A percentile compares a stretch with the other conserved stretches of the same genome.
Evolutionary conservation across 2,329 filamentous ascomycete genomes (phyloP).

Genomic region (Pseudogymnoascus sp.): DNA sequence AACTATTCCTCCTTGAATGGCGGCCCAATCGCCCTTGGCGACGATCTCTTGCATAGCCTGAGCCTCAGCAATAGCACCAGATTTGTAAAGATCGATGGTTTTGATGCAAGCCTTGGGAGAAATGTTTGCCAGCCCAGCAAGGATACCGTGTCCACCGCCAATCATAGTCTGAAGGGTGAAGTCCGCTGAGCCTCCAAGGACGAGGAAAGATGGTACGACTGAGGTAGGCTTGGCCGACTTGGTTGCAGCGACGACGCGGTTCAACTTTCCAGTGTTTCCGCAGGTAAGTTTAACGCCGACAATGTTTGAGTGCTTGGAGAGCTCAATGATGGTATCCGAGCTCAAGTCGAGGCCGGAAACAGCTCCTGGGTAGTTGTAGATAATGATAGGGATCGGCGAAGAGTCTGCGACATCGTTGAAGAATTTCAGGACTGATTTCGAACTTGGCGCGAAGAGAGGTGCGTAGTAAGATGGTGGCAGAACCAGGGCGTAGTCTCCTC

Average conservation of each 20-base stretch:
- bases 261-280: slow-evolving; percentile 62
- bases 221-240: slow-evolving; percentile 48
- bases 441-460: slow-evolving; percentile 45
- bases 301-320: slow-evolving; percentile 76
- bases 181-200: slow-evolving; percentile 64
- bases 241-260: slow-evolving; percentile 46
- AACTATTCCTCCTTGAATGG: slow-evolving; percentile 60
- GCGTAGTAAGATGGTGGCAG: slow-evolving; percentile 63
- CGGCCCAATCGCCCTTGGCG: slow-evolving; percentile 59
- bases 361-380: slow-evolving; percentile 89
- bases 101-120: slow-evolving; percentile 56
- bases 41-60: slow-evolving; percentile 55
- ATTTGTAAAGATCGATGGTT: slow-evolving; percentile 50
- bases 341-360: slow-evolving; percentile 84
- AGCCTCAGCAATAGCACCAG: slow-evolving; percentile 53
- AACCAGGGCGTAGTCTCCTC: slow-evolving; percentile 59
- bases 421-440: slow-evolving; percentile 47
- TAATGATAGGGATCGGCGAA: slow-evolving; percentile 67
- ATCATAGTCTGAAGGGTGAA: slow-evolving; percentile 64
- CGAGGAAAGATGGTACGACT: slow-evolving; percentile 50
- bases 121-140: slow-evolving; percentile 64
- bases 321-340: slow-evolving; percentile 73
- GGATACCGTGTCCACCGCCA: slow-evolving; percentile 62
- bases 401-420: slow-evolving; percentile 54
- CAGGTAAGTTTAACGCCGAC: slow-evolving; percentile 88